phyloP scores from a whole-genome alignment of 768 basidiomycete genomes.

The Phanerochaete sordida region DNA sequence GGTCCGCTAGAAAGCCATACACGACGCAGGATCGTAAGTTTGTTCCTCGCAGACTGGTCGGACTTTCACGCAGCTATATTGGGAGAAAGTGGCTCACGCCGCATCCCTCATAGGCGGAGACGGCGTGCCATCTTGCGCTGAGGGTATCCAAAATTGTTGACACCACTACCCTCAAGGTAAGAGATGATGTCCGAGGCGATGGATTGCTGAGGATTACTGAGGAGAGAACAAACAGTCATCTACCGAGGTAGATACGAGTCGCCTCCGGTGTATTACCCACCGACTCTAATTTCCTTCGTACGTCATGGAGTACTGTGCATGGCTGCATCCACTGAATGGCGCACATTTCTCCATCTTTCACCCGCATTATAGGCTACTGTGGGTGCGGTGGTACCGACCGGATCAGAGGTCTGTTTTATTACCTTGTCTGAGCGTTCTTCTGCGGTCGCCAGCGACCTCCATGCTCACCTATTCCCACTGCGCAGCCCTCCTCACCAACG shows the following conservation, averaged over 20 bases:
- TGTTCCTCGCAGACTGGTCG: constrained; percentile 3
- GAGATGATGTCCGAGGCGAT: not conserved
- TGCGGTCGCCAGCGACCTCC: not conserved
- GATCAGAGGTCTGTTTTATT: constrained; percentile 14
- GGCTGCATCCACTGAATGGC: not conserved
- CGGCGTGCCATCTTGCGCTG: not conserved
- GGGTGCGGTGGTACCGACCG: constrained; percentile 8
- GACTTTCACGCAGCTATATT: not conserved
- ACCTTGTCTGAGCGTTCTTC: not conserved
- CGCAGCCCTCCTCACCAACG: not conserved
- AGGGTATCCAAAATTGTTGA: not conserved
- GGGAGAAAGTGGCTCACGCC: constrained; percentile 7
- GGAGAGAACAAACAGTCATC: not conserved
- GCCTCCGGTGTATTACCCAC: constrained; percentile 8
- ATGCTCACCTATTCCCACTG: not conserved
- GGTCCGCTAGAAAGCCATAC: not conserved
- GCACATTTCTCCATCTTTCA: constrained; percentile 12
- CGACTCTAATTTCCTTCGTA: constrained; percentile 11
- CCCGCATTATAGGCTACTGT: constrained; percentile 7
- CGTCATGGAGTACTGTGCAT: constrained; percentile 5
- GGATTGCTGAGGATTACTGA: not conserved
- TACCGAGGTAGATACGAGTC: constrained; percentile 12
- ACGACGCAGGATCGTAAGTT: not conserved
- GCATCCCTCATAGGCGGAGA: constrained; percentile 5
- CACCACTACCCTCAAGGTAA: constrained; percentile 1